phyloP scores from a whole-genome alignment of 305 asterid genomes.

The Fraxinus velutina region DNA sequence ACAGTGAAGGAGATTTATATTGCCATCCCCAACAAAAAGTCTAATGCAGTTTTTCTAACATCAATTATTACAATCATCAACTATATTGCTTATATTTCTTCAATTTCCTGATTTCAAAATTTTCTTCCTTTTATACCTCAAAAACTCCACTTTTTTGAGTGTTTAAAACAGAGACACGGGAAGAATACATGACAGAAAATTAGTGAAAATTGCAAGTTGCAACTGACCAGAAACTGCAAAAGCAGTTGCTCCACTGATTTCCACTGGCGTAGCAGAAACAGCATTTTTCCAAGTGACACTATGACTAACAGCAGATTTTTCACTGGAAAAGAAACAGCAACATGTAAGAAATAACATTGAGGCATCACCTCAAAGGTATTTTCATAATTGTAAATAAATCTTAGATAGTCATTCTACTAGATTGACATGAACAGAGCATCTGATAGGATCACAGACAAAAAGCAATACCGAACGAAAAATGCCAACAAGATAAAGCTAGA shows the following conservation, averaged over 20 bases:
- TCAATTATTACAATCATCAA: not conserved
- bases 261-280: slow-evolving; percentile 59
- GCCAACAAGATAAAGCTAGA: not conserved
- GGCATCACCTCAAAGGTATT: slow-evolving; percentile 4
- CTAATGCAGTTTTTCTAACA: not conserved
- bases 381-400: not conserved
- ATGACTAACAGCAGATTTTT: slow-evolving; percentile 85
- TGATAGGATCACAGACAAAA: not conserved
- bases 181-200: not conserved
- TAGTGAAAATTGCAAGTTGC: not conserved
- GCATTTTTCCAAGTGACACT: slow-evolving; percentile 63
- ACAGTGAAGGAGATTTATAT: not conserved
- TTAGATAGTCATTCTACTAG: not conserved
- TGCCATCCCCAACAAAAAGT: not conserved
- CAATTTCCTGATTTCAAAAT: not conserved
- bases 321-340: slow-evolving; percentile 42
- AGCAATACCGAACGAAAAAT: not conserved
- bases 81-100: not conserved
- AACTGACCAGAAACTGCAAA: slow-evolving; percentile 82
- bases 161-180: not conserved
- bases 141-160: not conserved
- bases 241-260: slow-evolving; percentile 65
- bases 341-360: slow-evolving; percentile 4
- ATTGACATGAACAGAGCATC: not conserved
- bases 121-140: not conserved